These are phyloP conservation scores for Pholiota microspora DNA, from an alignment of 768 basidiomycete species.

Conservation along the genomic window DNA sequence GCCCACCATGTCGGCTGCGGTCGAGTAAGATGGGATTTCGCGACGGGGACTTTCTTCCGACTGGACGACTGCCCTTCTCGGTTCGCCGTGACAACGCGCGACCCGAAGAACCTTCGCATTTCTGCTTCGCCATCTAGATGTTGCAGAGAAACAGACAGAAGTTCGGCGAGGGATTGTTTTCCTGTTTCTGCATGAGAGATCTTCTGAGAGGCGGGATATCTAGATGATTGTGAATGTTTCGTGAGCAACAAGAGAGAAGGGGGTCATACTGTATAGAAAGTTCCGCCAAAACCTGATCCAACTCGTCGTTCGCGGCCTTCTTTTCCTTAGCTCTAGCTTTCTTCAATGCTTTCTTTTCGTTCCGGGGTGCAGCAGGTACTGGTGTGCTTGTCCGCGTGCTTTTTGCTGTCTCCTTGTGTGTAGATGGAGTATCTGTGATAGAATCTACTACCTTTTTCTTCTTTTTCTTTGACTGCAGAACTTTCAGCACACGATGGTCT, in stretches of 20 bases:
- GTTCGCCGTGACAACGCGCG: conserved; percentile 76
- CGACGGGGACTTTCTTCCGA: conserved; percentile 39
- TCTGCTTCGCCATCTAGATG: conserved; percentile 89
- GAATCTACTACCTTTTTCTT: conserved; percentile 31
- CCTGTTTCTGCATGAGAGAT: conserved; percentile 26
- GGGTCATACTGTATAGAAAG: conserved; percentile 67
- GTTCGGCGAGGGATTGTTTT: conserved; percentile 40
- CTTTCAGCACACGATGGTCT: neutral
- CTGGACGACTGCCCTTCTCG: conserved; percentile 35
- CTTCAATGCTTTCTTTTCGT: conserved; percentile 60
- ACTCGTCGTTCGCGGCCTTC: conserved; percentile 68
- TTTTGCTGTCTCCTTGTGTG: conserved; percentile 6
- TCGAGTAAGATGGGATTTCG: conserved; percentile 72
- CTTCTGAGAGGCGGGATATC: conserved; percentile 54
- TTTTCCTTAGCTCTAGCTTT: conserved; percentile 66
- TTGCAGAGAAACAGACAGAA: conserved; percentile 77
- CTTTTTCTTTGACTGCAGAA: conserved; percentile 37
- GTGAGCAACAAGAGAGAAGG: neutral
- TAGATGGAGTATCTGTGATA: conserved; percentile 1
- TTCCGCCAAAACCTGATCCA: conserved; percentile 83
- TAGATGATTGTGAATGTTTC: conserved; percentile 16
- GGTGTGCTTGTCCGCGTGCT: conserved; percentile 12
- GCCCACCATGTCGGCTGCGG: conserved; percentile 78
- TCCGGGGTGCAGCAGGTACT: conserved; percentile 23
- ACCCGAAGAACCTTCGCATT: conserved; percentile 91